Conservation (phyloP, 202 grass and related monocot genomes). For the Schoenoplectus triqueter region DNA sequence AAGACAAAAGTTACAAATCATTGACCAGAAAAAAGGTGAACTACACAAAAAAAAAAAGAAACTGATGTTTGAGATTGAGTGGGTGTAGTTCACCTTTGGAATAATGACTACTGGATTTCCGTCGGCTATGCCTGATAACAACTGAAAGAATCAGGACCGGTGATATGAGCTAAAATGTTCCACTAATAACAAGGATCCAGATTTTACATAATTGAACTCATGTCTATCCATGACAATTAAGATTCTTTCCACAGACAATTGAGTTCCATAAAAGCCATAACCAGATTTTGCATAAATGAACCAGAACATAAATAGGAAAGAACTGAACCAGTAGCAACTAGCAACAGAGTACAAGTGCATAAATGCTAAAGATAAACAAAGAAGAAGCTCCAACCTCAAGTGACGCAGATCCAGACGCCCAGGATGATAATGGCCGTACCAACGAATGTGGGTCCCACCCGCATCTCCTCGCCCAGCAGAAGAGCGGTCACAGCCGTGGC, state of each 20-base stretch:
- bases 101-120: background rate
- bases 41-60: background rate
- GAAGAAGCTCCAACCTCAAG: slow-evolving; percentile 35
- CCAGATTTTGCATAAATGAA: background rate
- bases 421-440: slow-evolving; percentile 71
- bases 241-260: slow-evolving; percentile 5
- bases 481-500: slow-evolving; percentile 62
- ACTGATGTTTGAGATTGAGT: background rate
- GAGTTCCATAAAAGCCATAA: background rate
- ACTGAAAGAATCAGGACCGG: background rate
- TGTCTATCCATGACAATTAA: background rate
- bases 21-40: background rate
- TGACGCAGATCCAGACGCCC: slow-evolving; percentile 75
- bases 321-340: background rate
- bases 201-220: background rate
- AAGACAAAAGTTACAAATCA: background rate
- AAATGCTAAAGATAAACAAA: slow-evolving; percentile 17
- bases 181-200: background rate
- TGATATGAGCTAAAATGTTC: background rate
- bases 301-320: background rate
- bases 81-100: background rate
- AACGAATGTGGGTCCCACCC: slow-evolving; percentile 37
- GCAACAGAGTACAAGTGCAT: background rate
- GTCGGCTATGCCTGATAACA: background rate
- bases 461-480: slow-evolving; percentile 64